Evolutionary conservation across 495 filamentous ascomycete genomes (phyloP), one percentile per base, ranked within the genome.

Genomic region (Penicillium diatomitis): DNA sequence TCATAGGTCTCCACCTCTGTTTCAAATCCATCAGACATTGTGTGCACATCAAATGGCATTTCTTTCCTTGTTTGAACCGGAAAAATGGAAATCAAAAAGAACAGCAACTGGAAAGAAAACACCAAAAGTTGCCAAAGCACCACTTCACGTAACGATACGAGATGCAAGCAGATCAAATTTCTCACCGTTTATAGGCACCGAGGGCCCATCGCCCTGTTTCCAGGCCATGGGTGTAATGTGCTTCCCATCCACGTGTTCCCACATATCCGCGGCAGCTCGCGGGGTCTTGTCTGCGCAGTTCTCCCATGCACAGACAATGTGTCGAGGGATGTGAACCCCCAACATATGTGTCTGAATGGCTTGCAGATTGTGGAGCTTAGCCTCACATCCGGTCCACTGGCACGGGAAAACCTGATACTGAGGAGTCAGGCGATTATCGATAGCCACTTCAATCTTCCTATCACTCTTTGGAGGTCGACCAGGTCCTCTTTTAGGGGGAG

Each of bases 301-400:
- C 20, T 56, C 45, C 71, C 71, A 75, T 20, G 39, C 51, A 43
- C 71, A 75, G 9, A 32, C 51, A 36, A 58, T 61, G 51, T 41
- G 56, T 34, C 64, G 50, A 1, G 61, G 59, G 4, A 69, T 57
- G 37, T 74, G 86, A 4, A 81, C 65, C 46, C 82, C 76, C 32
- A 71, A 54, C 20, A 90, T 57, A 59, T 94, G 88, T 46, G 75
- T 78, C 47, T 80, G 78, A 20, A 92, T 70, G 0, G 81, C 81
- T 2, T 82, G 76, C 32, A 88, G 59, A 57, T 90, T 90, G 53
- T 91, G 87, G 3, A 92, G 69, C 58, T 88, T 76, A 0, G 82
- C 79, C 4, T 72, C 70, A 56, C 88, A 94, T 6, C 66, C 61
- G 35, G 73, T 58, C 86, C 86, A 89, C 33, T 67, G 54, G 60